These are phyloP conservation scores for Arabidopsis suecica DNA, from an alignment of 345 rosid genomes.

Conservation along the genomic window DNA sequence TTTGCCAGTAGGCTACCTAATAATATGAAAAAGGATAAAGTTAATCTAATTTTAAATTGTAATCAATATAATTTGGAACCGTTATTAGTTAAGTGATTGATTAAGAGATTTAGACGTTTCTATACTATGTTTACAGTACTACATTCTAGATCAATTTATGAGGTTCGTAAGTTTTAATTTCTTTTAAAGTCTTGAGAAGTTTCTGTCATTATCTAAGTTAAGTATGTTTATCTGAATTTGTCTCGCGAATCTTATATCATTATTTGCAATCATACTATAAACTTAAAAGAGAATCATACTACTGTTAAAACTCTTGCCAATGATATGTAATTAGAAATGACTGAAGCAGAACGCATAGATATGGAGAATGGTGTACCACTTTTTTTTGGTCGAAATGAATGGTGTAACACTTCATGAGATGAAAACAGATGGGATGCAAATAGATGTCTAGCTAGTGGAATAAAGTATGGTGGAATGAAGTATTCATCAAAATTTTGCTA, in stretches of 20 bases:
- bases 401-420: too few species aligned
- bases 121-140: not conserved
- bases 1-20: constrained; percentile 36
- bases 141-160: not conserved
- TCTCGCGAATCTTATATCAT: not conserved
- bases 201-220: not conserved
- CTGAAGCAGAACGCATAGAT: too few species aligned
- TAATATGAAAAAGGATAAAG: not conserved
- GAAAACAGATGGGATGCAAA: too few species aligned
- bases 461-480: too few species aligned
- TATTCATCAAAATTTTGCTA: too few species aligned
- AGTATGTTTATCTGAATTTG: not conserved
- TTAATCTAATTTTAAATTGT: not conserved
- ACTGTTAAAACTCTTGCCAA: too few species aligned
- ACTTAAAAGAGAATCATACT: too few species aligned
- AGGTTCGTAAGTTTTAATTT: not conserved
- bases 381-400: too few species aligned
- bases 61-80: not conserved
- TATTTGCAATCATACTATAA: not conserved
- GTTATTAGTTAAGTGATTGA: not conserved
- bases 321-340: too few species aligned
- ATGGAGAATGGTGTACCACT: too few species aligned
- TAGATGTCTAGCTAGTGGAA: too few species aligned
- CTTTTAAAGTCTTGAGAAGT: not conserved
- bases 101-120: not conserved